Conservation (phyloP, 2,329 filamentous ascomycete species). For the Microdochium trichocladiopsis region DNA sequence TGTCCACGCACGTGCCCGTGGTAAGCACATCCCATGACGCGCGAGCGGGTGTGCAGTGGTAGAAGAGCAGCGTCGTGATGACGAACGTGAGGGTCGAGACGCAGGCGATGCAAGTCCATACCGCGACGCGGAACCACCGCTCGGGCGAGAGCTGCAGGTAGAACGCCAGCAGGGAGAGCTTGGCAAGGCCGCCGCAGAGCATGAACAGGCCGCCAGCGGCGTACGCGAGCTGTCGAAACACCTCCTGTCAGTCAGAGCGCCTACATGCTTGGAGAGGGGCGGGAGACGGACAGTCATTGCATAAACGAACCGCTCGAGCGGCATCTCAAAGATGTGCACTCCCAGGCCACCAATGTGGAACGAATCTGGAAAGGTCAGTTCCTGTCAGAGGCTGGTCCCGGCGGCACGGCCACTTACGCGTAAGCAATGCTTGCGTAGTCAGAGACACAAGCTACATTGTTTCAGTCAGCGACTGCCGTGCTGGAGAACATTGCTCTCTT, state of each 20-base stretch:
- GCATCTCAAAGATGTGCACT: slow-evolving; percentile 11
- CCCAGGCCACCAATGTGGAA: slow-evolving; percentile 1
- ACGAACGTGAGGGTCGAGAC: slow-evolving; percentile 11
- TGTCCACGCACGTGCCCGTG: slow-evolving; percentile 9
- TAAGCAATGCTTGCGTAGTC: not conserved
- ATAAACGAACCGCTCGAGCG: slow-evolving; percentile 2
- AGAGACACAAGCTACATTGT: not conserved
- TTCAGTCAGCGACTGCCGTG: not conserved
- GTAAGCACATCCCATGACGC: slow-evolving; percentile 10
- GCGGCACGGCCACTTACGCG: not conserved
- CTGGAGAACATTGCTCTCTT: not conserved
- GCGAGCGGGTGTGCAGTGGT: slow-evolving; percentile 15
- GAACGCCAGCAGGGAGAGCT: slow-evolving; percentile 17
- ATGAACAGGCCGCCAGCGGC: slow-evolving; percentile 9
- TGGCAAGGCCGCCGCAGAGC: slow-evolving; percentile 14
- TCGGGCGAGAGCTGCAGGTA: slow-evolving; percentile 17
- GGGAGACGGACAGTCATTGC: slow-evolving; percentile 6
- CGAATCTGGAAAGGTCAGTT: slow-evolving; percentile 1
- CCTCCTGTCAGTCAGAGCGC: not conserved
- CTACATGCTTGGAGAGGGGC: no score
- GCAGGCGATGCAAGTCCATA: slow-evolving; percentile 11
- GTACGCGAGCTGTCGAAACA: slow-evolving; percentile 6
- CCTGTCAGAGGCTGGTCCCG: not conserved
- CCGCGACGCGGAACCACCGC: slow-evolving; percentile 9
- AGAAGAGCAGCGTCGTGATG: slow-evolving; percentile 15